Conservation (phyloP, 352 stramenopile genomes). For the Pythium aristosporum region DNA sequence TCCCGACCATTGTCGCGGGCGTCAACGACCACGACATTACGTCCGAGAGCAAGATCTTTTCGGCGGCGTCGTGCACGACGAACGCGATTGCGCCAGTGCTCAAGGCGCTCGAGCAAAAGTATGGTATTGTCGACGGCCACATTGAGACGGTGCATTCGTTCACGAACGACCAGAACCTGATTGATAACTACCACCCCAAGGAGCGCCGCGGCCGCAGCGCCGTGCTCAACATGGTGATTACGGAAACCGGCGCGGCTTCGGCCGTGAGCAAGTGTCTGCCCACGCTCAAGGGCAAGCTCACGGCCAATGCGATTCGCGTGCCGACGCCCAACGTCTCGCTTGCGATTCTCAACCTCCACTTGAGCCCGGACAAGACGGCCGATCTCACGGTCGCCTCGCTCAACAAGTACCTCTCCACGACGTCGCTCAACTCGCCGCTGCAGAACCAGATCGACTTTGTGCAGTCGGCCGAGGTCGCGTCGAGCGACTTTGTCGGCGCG, state of each 20-base stretch:
- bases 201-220: slow-evolving; percentile 81
- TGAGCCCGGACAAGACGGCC: slow-evolving; percentile 77
- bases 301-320: slow-evolving; percentile 98
- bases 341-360: slow-evolving; percentile 94
- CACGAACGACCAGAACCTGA: slow-evolving; percentile 89
- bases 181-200: slow-evolving; percentile 90
- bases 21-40: slow-evolving; percentile 77
- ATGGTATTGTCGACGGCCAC: slow-evolving; percentile 76
- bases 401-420: slow-evolving; percentile 77
- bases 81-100: slow-evolving; percentile 84
- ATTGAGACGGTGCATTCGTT: slow-evolving; percentile 91
- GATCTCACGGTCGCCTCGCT: slow-evolving; percentile 68
- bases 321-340: slow-evolving; percentile 98
- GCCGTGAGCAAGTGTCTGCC: slow-evolving; percentile 91
- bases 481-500: slow-evolving; percentile 83
- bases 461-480: slow-evolving; percentile 79
- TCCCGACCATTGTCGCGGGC: slow-evolving; percentile 77
- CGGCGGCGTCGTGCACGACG: slow-evolving; percentile 80
- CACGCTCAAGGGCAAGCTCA: slow-evolving; percentile 96
- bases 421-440: slow-evolving; percentile 80
- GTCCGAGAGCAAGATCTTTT: slow-evolving; percentile 64
- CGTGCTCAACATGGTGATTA: slow-evolving; percentile 90
- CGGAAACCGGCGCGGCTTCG: slow-evolving; percentile 77
- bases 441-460: slow-evolving; percentile 90
- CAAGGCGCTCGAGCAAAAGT: slow-evolving; percentile 78